Conservation (phyloP, 805 yeast species). For the Nakazawaea populi region DNA sequence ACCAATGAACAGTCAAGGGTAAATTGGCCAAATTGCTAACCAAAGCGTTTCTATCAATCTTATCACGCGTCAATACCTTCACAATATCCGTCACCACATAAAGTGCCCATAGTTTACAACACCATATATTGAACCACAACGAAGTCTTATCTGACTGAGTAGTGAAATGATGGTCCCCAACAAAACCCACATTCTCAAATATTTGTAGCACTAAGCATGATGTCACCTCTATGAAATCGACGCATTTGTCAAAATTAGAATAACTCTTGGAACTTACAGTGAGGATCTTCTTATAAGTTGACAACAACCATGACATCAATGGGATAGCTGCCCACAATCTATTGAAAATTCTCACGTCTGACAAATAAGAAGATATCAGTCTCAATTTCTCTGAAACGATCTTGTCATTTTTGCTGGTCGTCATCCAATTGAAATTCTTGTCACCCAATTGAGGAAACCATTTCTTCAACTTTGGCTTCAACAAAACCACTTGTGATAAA, state of each 20-base stretch:
- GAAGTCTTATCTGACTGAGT: conserved; percentile 14
- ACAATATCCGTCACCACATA: conserved; percentile 27
- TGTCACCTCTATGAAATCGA: conserved; percentile 19
- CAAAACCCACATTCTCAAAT: conserved; percentile 28
- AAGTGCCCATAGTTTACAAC: conserved; percentile 28
- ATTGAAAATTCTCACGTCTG: conserved; percentile 29
- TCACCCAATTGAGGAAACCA: not conserved
- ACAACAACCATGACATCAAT: conserved; percentile 18
- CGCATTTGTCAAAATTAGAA: conserved; percentile 15
- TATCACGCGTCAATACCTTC: conserved; percentile 12
- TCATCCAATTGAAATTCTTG: not conserved
- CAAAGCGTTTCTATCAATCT: conserved; percentile 13
- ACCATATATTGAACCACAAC: conserved; percentile 24
- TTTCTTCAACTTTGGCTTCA: conserved; percentile 14
- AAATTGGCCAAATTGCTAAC: conserved; percentile 26
- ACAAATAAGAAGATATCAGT: conserved; percentile 23
- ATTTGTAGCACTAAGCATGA: conserved; percentile 26
- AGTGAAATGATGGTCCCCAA: conserved; percentile 26
- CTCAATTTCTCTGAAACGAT: conserved; percentile 15
- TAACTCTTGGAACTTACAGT: conserved; percentile 3
- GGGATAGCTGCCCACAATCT: conserved; percentile 30
- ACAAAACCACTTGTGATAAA: conserved; percentile 18
- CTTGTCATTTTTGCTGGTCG: not conserved
- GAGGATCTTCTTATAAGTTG: conserved; percentile 11
- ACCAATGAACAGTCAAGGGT: conserved; percentile 33